Evolutionary conservation across 176 grass and related monocot species (phyloP), one percentile per base, ranked within the genome.

Genomic region (sorghum (Sorghum bicolor)): DNA sequence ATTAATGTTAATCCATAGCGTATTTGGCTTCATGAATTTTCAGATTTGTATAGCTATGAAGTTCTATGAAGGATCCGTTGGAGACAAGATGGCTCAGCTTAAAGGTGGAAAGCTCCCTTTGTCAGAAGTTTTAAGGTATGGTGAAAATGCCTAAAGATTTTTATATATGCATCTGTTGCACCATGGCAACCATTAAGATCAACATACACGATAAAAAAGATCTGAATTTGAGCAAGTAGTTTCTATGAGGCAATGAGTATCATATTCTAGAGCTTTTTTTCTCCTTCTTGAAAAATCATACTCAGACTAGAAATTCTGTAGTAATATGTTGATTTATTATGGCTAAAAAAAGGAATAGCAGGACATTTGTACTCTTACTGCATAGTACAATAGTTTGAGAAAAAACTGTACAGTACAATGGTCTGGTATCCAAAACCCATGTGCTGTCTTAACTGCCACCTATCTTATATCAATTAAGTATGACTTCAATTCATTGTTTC

Each of bases 21-120:
- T 30, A 4, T 79, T 69, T 83, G 69, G 41, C 75, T 71, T 74
- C 26, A 47, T 88, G 64, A 53, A 5, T 68, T 93, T 92, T 72
- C 87, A 99, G 96, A 82, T 99, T 64, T 96, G 93, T 65, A 91
- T 99, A 66, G 91, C 86, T 0, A 99, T 99, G 93, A 99, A 93
- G 85, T 99, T 94, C 85, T 96, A 99, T 19, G 96, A 99, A 76
- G 96, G 96, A 78, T 99, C 91, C n/a, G 6, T 99, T 3, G 96
- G 96, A 40, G 93, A 99, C 71, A 96, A 89, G 87, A 91, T 94
- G 96, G 87, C 96, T 75, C 78, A 78, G 69, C 89, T 89, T 90
- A 96, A 96, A 94, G 86, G 89, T 37, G 96, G 96, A 85, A 96
- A 85, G 74, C 86, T 96, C 52, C 67, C 91, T 86, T 89, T 99